Percentiles rank a stretch among this genome's conserved stretches.
Conservation (phyloP, 768 basidiomycete genomes). For the Auriscalpium orientale region DNA sequence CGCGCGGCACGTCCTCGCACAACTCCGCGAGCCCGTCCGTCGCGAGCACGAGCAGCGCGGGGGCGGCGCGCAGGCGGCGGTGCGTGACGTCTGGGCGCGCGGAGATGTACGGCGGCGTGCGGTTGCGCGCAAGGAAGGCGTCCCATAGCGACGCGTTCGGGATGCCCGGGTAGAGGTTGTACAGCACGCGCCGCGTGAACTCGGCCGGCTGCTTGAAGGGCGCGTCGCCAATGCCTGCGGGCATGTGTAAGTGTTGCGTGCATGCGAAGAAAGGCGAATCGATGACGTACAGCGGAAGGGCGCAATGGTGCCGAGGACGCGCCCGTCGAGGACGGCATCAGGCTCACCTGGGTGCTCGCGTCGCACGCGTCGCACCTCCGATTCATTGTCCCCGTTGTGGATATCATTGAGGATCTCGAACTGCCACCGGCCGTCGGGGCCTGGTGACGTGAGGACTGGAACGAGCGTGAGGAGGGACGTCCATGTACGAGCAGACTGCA, state of each 20-base stretch:
- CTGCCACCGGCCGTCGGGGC: conserved; percentile 42
- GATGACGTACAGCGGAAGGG: conserved; percentile 61
- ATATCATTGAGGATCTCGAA: conserved; percentile 52
- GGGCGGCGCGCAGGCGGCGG: conserved; percentile 19
- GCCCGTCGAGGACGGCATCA: conserved; percentile 56
- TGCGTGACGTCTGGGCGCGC: conserved; percentile 33
- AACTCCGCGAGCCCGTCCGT: conserved; percentile 42
- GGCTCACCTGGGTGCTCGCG: conserved; percentile 63
- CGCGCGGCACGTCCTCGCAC: conserved; percentile 25
- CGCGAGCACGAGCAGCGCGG: conserved; percentile 31
- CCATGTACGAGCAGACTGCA: conserved; percentile 3
- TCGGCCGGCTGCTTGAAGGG: conserved; percentile 30
- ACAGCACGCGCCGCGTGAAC: conserved; percentile 27
- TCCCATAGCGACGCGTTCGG: conserved; percentile 20
- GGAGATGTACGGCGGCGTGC: conserved; percentile 43
- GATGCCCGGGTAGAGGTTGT: conserved; percentile 28
- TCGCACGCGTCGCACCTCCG: conserved; percentile 57
- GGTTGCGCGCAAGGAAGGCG: conserved; percentile 26
- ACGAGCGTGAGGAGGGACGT: not conserved
- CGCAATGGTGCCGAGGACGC: conserved; percentile 73
- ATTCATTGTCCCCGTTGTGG: conserved; percentile 66
- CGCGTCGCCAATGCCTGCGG: conserved; percentile 27
- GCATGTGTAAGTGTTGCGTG: too few relatives aligned
- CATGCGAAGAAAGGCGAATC: not conserved
- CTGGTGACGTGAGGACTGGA: conserved; percentile 35